Base-by-base conservation (phyloP, 768 basidiomycete genomes). In the Jaapia argillacea region DNA sequence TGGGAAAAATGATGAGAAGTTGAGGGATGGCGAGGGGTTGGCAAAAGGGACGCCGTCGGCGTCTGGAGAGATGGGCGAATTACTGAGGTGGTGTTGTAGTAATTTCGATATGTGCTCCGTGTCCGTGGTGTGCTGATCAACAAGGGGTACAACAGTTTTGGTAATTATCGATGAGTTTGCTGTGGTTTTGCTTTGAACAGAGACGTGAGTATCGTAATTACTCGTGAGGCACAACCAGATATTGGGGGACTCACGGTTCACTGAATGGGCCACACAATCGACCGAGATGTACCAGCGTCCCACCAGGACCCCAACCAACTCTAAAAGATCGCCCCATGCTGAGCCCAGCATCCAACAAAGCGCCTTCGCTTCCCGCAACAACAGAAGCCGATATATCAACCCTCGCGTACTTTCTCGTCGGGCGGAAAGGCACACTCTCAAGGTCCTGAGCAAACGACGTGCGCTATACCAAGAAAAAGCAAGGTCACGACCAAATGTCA, bases 221-320 rank as follows among this genome's bases (percentile, higher is more conserved):
- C 10, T 33, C 10, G 10, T 38, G 43, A 21, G 38, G 12, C 37
- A 4, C 1, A 12, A 45, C 50, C 25, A 31, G 6, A 28, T 18
- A n/a, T n/a, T n/a, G n/a, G n/a, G n/a, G n/a, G n/a, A 71, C 81
- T 57, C 55, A 85, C 85, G 63, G 50, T 40, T 66, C 62, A 41
- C 68, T 64, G 3, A 55, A 63, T 21, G 81, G 79, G 5, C 69
- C 64, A 62, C 85, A 82, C 48, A 94, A 63, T 40, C 69, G 68
- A n/a, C 89, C 92, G 7, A 84, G 59, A 59, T 89, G 83, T 7
- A 81, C 80, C 5, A 97, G 56, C 28, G 67, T 69, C 1, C 90
- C 90, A 27, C 75, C 72, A 1, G 86, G 82, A 16, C 93, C 89
- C 90, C 92, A 98, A 3, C 88, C 81, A 2, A 85, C 88, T 45